Base-by-base conservation (phyloP, 345 rosid genomes). In the Salix viminalis region DNA sequence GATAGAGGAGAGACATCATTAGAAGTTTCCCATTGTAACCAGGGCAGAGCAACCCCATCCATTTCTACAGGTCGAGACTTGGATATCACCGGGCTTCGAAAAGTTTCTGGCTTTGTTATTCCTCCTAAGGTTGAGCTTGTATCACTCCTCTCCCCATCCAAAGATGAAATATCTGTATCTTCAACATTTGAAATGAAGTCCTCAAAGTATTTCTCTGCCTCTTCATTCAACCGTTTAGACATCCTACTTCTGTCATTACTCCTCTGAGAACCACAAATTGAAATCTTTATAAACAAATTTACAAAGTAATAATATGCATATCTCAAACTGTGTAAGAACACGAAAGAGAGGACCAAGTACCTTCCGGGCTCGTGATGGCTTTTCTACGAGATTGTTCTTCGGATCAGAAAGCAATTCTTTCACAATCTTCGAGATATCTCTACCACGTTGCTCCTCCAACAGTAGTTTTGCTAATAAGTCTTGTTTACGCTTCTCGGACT, bases 1-100 rank as follows among this genome's bases (percentile, higher is more conserved):
- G 85, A 61, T 60, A 79, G 54, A 30, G 87, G 76, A 82, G 85
- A 90, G 77, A 83, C 70, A 64, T 92, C 92, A n/a, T 86, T 86
- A 73, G 90, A 85, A 77, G 96, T 87, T 75, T 96, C 99, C 99
- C 98, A 96, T 73, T 90, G 87, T 82, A 96, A 83, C 98, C 99
- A 96, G 34, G 99, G 99, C 71, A 96, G 83, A 42, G 83, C 87
- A 67, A 93, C 90, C 39, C 99, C 99, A 14, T 96, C 99, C 94
- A 91, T 91, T 79, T 93, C 92, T 16, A 80, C 85, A 67, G 94
- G 86, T 50, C 44, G 67, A 74, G 88, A 79, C 74, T 81, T 85
- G 62, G 84, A 66, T 26, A 81, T 24, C 16, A 82, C 76, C 7
- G 90, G 76, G 69, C 83, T 86, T 41, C 82, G 87, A 73, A 79